Conservation (phyloP, 768 basidiomycete species). For the Rhodosporidiobolus odoratus region DNA sequence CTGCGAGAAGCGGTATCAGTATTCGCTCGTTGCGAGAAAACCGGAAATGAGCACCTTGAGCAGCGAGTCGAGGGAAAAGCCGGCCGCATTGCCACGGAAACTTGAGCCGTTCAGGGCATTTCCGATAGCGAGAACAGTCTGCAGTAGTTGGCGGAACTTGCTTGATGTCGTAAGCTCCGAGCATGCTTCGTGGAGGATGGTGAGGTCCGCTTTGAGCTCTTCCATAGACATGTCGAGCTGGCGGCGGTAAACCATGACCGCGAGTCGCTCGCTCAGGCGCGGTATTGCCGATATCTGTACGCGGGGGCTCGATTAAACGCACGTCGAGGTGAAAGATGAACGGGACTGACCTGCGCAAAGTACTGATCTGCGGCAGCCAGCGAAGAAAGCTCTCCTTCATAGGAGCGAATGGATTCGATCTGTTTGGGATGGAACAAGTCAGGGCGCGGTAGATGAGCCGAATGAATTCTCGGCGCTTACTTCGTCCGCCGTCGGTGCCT, state of each 20-base stretch:
- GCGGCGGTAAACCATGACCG: conserved; percentile 78
- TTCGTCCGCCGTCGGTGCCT: conserved; percentile 77
- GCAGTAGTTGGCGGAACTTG: conserved; percentile 63
- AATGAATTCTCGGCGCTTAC: conserved; percentile 46
- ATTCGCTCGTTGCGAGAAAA: background rate
- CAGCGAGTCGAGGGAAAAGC: conserved; percentile 77
- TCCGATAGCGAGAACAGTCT: conserved; percentile 71
- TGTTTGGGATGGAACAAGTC: conserved; percentile 42
- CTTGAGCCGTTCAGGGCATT: conserved; percentile 76
- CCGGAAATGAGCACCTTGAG: conserved; percentile 57
- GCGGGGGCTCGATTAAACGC: background rate
- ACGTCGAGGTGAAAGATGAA: background rate
- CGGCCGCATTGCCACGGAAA: conserved; percentile 75
- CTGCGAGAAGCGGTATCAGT: conserved; percentile 47
- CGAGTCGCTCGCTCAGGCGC: conserved; percentile 64
- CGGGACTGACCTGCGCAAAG: conserved; percentile 59
- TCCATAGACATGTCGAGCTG: conserved; percentile 74
- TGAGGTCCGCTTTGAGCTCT: conserved; percentile 75
- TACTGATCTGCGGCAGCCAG: conserved; percentile 80
- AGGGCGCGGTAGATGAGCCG: background rate
- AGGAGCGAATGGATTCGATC: conserved; percentile 63
- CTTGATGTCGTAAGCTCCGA: conserved; percentile 61
- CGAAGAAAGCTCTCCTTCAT: conserved; percentile 61
- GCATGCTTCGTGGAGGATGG: conserved; percentile 65
- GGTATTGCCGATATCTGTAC: conserved; percentile 66